Conservation (phyloP, 2,329 filamentous ascomycete genomes). For the Ophiostoma sp. region DNA sequence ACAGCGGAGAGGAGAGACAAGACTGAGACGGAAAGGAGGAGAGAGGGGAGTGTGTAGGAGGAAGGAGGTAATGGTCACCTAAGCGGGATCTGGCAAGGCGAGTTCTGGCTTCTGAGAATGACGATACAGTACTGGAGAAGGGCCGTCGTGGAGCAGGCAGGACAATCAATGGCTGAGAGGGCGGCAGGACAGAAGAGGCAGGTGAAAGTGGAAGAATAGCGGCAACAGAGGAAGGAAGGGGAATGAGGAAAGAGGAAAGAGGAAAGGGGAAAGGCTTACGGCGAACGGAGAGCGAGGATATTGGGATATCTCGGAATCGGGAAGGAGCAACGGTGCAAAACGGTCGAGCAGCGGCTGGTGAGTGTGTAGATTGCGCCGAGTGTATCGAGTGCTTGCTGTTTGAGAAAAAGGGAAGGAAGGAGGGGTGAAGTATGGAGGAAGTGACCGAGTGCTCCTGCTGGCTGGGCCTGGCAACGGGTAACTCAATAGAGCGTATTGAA, state of each 20-base stretch:
- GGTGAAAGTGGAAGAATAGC: background rate
- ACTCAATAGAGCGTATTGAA: background rate
- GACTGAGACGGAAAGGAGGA: constrained; percentile 3
- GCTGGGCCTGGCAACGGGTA: no score
- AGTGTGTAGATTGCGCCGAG: background rate
- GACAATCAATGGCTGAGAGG: background rate
- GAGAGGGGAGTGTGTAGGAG: background rate
- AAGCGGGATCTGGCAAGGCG: background rate
- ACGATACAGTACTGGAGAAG: background rate
- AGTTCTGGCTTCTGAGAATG: background rate
- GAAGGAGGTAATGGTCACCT: background rate
- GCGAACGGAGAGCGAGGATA: background rate
- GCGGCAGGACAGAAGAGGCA: background rate
- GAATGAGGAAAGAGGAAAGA: constrained; percentile 3
- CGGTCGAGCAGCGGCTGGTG: background rate
- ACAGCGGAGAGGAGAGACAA: background rate
- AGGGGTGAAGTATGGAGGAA: background rate
- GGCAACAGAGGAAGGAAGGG: background rate
- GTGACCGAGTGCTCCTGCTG: background rate
- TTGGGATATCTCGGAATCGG: background rate
- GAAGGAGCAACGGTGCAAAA: background rate
- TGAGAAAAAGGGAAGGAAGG: constrained; percentile 9
- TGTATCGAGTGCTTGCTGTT: constrained; percentile 4
- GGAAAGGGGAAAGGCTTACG: background rate
- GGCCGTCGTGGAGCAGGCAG: background rate